A percentile compares a stretch with the other conserved stretches of the same genome.
Evolutionary conservation across 495 filamentous ascomycete genomes (phyloP).

Genomic region (Penicillium crystallinum): DNA sequence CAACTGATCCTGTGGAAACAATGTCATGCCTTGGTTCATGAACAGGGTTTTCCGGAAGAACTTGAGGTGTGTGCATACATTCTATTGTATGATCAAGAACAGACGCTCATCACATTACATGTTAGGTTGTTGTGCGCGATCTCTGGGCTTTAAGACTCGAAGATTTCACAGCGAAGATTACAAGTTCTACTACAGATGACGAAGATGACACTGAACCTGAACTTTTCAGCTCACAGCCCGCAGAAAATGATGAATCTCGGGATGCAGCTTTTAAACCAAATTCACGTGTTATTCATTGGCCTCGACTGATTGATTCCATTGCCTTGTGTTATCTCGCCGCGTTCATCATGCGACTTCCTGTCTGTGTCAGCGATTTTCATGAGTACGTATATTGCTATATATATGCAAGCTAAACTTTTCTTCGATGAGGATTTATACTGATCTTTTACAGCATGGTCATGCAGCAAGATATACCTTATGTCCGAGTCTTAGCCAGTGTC

Average conservation of each 20-base stretch:
- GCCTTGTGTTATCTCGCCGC: constrained; percentile 63
- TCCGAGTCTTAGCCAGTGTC: constrained; percentile 41
- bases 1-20: constrained; percentile 84
- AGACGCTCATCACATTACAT: neutral
- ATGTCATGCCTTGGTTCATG: constrained; percentile 55
- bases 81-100: neutral
- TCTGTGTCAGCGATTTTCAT: constrained; percentile 59
- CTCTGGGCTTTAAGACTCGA: constrained; percentile 66
- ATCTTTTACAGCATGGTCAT: constrained; percentile 30
- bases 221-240: constrained; percentile 50
- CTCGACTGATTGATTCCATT: constrained; percentile 58
- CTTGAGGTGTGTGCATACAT: constrained; percentile 49
- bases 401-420: neutral
- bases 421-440: neutral
- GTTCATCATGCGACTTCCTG: constrained; percentile 57
- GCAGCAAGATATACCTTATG: constrained; percentile 43
- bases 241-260: constrained; percentile 24
- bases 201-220: constrained; percentile 30
- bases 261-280: constrained; percentile 18
- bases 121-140: constrained; percentile 53
- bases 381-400: constrained; percentile 30
- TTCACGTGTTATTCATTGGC: constrained; percentile 34
- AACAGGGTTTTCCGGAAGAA: constrained; percentile 56
- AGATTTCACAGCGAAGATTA: constrained; percentile 38
- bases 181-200: constrained; percentile 28